phyloP scores from a whole-genome alignment of 306 rosid species.

The Elaeagnus macrophylla region DNA sequence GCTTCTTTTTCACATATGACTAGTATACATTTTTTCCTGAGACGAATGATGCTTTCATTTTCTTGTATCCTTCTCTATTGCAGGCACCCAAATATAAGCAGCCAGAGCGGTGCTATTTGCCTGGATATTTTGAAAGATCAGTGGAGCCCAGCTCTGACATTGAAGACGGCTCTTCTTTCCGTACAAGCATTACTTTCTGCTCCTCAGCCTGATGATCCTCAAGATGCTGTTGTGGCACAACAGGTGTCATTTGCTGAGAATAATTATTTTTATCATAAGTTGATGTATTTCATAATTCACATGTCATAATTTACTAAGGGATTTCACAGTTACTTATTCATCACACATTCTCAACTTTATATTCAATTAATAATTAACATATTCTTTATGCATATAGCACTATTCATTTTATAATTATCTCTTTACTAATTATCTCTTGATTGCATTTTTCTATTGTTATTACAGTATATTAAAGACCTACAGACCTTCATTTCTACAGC shows the following conservation, averaged over 20 bases:
- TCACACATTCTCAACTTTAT: too few relatives aligned
- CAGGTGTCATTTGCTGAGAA: constrained; percentile 56
- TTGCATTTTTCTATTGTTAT: constrained; percentile 10
- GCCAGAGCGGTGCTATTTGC: constrained; percentile 99
- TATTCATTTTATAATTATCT: constrained; percentile 5
- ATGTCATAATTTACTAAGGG: too few relatives aligned
- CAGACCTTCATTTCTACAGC: constrained; percentile 89
- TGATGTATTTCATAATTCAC: constrained; percentile 1
- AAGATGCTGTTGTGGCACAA: constrained; percentile 96
- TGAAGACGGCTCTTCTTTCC: constrained; percentile 97
- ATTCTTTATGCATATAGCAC: not conserved
- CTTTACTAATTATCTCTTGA: constrained; percentile 9
- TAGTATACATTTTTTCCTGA: constrained; percentile 1
- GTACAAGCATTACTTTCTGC: constrained; percentile 96
- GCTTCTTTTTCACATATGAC: not conserved
- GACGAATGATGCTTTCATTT: constrained; percentile 15
- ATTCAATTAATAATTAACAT: too few relatives aligned
- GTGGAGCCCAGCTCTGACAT: constrained; percentile 97
- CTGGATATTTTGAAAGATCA: constrained; percentile 92
- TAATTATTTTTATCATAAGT: not conserved
- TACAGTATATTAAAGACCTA: constrained; percentile 74
- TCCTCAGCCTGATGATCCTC: constrained; percentile 99
- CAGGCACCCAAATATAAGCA: constrained; percentile 99
- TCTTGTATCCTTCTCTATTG: constrained; percentile 23
- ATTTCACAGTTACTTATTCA: too few relatives aligned